phyloP scores from a whole-genome alignment of 805 yeast species.

The Candida oleophila region DNA sequence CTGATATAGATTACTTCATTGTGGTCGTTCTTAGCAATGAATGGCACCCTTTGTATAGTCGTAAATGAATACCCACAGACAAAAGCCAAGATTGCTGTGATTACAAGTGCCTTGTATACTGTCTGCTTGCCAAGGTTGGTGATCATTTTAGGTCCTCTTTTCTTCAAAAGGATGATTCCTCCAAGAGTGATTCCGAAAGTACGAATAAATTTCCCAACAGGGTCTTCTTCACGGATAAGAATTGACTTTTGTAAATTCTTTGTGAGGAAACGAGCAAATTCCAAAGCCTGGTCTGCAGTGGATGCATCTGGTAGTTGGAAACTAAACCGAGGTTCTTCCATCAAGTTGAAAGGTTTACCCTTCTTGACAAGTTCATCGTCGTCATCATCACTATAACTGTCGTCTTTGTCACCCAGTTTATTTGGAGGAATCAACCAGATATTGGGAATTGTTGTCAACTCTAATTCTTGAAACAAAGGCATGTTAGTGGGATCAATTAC shows the following conservation, averaged over 20 bases:
- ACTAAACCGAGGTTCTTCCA: slow-evolving; percentile 22
- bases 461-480: slow-evolving; percentile 38
- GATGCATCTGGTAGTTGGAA: slow-evolving; percentile 30
- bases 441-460: slow-evolving; percentile 57
- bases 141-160: slow-evolving; percentile 35
- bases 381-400: slow-evolving; percentile 18
- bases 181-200: slow-evolving; percentile 48
- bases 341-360: slow-evolving; percentile 19
- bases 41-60: slow-evolving; percentile 58
- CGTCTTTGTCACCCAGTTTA: slow-evolving; percentile 16
- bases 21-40: slow-evolving; percentile 52
- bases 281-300: slow-evolving; percentile 38
- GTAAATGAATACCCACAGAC: slow-evolving; percentile 68
- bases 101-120: slow-evolving; percentile 25
- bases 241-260: slow-evolving; percentile 44
- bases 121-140: slow-evolving; percentile 18
- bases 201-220: slow-evolving; percentile 38
- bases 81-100: slow-evolving; percentile 43
- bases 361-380: slow-evolving; percentile 8
- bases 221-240: slow-evolving; percentile 40
- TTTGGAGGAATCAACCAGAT: slow-evolving; percentile 65
- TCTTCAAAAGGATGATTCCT: slow-evolving; percentile 48
- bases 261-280: slow-evolving; percentile 55
- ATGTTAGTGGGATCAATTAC: slow-evolving; percentile 41
- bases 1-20: slow-evolving; percentile 56